Base-by-base conservation (phyloP, 1,284 basidiomycete genomes). In the Pyrrhoderma lamaoense region DNA sequence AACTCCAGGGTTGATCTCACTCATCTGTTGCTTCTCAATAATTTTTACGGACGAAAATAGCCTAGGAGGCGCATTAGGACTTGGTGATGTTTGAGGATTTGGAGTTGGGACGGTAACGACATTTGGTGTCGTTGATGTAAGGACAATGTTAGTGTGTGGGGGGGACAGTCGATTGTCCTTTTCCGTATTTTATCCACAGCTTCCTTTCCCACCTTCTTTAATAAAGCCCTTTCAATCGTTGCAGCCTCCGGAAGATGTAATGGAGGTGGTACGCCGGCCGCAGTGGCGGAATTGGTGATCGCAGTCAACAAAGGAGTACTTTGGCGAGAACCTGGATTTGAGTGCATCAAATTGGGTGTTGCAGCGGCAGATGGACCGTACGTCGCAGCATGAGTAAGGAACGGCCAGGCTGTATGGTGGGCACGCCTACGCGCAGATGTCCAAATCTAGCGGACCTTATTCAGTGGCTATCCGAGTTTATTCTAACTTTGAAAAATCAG, bases 1-100 rank as follows among this genome's bases (percentile, higher is more conserved):
- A 5, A 94, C 89, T 2, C 91, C 91, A 40, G 95, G 95, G 62
- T 99, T 99, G 64, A 99, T 95, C 72, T 99, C 94, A 52, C 84
- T 77, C 89, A 99, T 95, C 67, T 95, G 94, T 0, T 89, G 81
- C 60, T 94, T 93, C 69, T 99, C 93, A 42, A 93, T 79, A 18
- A 99, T 90, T 63, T 92, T 93, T 64, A 89, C 79, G 47, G 72
- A 76, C 40, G 71, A 53, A 38, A 54, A 54, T n/a, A 54, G 19
- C n/a, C 50, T 45, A 25, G 40, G 67, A 61, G 54, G 61, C 59
- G 59, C 60, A 62, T 51, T 16, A 38, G 45, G 56, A 44, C 40
- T 47, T 37, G 21, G 53, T 19, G 55, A 46, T 22, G 44, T 23
- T 23, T 49, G 52, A 35, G 57, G 43, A 23, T 36, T 37, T 14